Percentiles rank a stretch among this genome's conserved stretches.
Conservation (phyloP, 1,139 yeast genomes). For the Suhomyces panamericanus region DNA sequence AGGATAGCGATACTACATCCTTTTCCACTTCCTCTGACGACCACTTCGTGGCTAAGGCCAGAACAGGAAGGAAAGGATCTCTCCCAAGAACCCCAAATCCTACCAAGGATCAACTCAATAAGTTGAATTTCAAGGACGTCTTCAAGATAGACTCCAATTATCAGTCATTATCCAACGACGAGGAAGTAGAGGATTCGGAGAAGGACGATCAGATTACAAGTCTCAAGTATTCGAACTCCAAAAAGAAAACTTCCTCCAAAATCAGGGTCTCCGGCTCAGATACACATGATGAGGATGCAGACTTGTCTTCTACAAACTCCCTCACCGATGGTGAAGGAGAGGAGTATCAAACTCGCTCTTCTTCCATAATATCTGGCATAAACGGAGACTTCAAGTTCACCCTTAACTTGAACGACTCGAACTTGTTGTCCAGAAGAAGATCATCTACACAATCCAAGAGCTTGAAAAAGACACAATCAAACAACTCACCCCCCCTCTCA, state of each 20-base stretch:
- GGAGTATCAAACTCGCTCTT: conserved; percentile 42
- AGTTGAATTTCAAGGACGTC: conserved; percentile 36
- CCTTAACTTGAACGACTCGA: conserved; percentile 45
- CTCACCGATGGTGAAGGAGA: conserved; percentile 18
- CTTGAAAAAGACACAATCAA: conserved; percentile 12
- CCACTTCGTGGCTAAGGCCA: conserved; percentile 8
- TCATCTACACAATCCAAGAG: conserved; percentile 19
- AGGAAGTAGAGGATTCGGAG: conserved; percentile 19
- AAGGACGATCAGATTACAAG: conserved; percentile 21
- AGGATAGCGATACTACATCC: conserved; percentile 9
- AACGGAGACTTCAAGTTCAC: conserved; percentile 47
- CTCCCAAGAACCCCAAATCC: conserved; percentile 37
- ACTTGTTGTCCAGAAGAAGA: conserved; percentile 40
- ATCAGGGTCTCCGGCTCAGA: conserved; percentile 7
- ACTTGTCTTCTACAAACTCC: conserved; percentile 17
- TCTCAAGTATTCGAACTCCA: conserved; percentile 20
- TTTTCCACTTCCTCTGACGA: conserved; percentile 16
- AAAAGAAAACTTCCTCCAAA: conserved; percentile 16
- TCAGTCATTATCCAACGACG: conserved; percentile 20
- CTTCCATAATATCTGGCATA: conserved; percentile 43
- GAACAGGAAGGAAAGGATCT: conserved; percentile 14
- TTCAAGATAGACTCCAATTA: conserved; percentile 23
- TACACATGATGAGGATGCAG: conserved; percentile 15
- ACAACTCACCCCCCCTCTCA: conserved; percentile 4
- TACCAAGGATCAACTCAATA: conserved; percentile 16